phyloP scores from a whole-genome alignment of 208 protist species.

The Trypanosoma scelopori region DNA sequence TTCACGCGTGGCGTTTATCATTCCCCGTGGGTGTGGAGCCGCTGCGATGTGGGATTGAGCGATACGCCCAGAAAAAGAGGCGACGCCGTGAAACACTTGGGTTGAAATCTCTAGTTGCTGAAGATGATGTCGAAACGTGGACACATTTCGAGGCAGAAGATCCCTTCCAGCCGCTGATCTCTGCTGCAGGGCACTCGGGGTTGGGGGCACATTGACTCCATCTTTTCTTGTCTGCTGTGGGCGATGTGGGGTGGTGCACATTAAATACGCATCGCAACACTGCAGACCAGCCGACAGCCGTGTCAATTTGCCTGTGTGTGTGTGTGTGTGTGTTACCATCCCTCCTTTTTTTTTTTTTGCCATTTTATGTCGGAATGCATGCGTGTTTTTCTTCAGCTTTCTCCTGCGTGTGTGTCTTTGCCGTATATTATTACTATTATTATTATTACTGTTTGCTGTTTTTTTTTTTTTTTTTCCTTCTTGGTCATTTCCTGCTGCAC shows the following conservation, averaged over 20 bases:
- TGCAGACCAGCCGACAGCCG: neutral
- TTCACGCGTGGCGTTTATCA: conserved; percentile 73
- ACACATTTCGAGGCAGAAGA: conserved; percentile 41
- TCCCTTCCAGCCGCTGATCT: conserved; percentile 6
- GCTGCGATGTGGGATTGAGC: conserved; percentile 29
- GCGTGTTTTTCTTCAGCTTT: neutral
- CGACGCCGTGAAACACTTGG: conserved; percentile 53
- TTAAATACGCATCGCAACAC: neutral
- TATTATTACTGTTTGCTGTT: neutral
- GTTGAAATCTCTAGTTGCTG: conserved; percentile 24
- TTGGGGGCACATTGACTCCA: too few relatives aligned
- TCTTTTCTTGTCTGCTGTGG: too few relatives aligned
- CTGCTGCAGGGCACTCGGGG: neutral
- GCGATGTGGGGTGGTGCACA: too few relatives aligned
- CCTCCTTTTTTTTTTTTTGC: conserved; percentile 8
- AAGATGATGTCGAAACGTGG: conserved; percentile 24
- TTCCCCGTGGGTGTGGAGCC: conserved; percentile 37
- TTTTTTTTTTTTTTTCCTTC: conserved; percentile 11
- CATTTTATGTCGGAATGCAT: conserved; percentile 16
- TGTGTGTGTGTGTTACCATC: conserved; percentile 8
- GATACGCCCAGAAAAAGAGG: conserved; percentile 53
- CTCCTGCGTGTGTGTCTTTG: neutral
- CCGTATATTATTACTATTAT: neutral
- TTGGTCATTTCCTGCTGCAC: neutral
- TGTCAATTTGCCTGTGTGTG: neutral